Conservation (phyloP, 352 stramenopile species). For the Pythium pyrilobum region DNA sequence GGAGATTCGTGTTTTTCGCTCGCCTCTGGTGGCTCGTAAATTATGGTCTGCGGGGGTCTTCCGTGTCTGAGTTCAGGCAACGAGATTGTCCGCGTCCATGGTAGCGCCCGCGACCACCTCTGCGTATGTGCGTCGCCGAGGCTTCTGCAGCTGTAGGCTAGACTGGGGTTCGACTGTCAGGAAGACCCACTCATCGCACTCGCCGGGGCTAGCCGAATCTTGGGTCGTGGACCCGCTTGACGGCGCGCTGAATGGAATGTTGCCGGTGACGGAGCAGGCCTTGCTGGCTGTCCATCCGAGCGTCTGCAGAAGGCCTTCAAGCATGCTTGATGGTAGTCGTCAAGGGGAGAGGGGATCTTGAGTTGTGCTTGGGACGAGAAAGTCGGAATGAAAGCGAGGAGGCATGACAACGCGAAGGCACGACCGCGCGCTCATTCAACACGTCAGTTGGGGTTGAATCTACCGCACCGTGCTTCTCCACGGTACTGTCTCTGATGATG, state of each 20-base stretch:
- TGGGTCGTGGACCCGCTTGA: neutral
- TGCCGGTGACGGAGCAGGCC: neutral
- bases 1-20: too few species aligned
- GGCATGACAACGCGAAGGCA: too few species aligned
- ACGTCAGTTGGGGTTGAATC: conserved; percentile 2
- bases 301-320: conserved; percentile 15
- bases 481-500: neutral
- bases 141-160: neutral
- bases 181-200: conserved; percentile 15
- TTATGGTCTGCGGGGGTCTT: too few species aligned
- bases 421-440: too few species aligned
- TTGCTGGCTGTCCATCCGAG: conserved; percentile 6
- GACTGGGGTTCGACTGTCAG: conserved; percentile 1
- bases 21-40: too few species aligned
- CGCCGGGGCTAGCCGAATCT: neutral
- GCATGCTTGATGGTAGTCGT: conserved; percentile 4
- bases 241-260: neutral
- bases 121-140: conserved; percentile 24
- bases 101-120: conserved; percentile 22
- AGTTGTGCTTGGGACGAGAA: too few species aligned
- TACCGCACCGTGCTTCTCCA: conserved; percentile 4
- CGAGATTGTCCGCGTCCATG: neutral
- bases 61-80: too few species aligned
- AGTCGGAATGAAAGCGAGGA: conserved; percentile 4
- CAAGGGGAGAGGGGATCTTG: neutral